These are phyloP conservation scores for Papilionanthe hybrid DNA, from an alignment of 116 monocot species.

Conservation along the genomic window DNA sequence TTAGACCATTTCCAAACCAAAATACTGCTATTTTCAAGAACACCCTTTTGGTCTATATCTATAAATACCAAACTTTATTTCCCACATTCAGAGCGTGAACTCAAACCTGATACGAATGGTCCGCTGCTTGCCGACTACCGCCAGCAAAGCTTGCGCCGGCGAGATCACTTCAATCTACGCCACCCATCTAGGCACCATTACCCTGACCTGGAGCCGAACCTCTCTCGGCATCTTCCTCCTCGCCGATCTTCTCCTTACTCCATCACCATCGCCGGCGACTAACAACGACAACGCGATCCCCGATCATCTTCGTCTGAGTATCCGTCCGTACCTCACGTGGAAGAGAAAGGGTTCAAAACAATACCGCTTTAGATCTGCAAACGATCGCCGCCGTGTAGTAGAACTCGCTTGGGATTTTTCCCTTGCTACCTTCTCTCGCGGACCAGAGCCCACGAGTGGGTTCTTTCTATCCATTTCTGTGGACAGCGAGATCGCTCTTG, in stretches of 20 bases:
- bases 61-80: not conserved
- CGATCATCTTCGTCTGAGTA: constrained; percentile 24
- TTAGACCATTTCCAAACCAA: too few species aligned
- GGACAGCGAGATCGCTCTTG: constrained; percentile 39
- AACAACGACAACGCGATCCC: not conserved
- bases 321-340: constrained; percentile 72
- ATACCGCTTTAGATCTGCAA: constrained; percentile 14
- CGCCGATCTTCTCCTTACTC: constrained; percentile 38
- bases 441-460: constrained; percentile 31
- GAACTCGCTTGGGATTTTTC: constrained; percentile 64
- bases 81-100: not conserved
- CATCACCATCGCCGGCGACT: not conserved
- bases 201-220: constrained; percentile 62
- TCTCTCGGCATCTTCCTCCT: constrained; percentile 54
- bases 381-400: constrained; percentile 11
- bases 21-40: not conserved
- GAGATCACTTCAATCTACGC: constrained; percentile 63
- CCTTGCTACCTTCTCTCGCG: constrained; percentile 28
- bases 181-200: constrained; percentile 42
- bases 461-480: constrained; percentile 44
- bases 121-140: constrained; percentile 9
- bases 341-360: constrained; percentile 46
- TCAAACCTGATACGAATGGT: not conserved
- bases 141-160: constrained; percentile 19
- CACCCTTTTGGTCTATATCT: not conserved